phyloP scores from a whole-genome alignment of 768 basidiomycete species.

The Collybia mongolica region DNA sequence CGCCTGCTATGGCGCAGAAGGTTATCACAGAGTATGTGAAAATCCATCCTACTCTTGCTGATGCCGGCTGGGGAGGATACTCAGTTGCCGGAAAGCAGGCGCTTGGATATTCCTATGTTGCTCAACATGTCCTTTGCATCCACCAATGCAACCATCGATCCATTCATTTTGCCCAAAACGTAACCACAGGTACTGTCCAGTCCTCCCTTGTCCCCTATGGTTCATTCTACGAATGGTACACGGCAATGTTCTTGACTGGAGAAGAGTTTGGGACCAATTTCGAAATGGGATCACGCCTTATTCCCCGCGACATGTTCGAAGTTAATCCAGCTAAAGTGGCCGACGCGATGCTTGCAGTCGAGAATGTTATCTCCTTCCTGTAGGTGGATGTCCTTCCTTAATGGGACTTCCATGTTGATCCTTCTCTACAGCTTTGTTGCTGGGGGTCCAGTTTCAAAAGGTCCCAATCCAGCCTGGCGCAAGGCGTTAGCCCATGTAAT shows the following conservation, averaged over 20 bases:
- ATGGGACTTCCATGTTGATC: not conserved
- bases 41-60: constrained; percentile 31
- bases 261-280: constrained; percentile 5
- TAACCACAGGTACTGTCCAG: constrained; percentile 2
- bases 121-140: constrained; percentile 33
- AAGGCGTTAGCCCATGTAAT: constrained; percentile 32
- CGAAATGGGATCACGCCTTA: constrained; percentile 7
- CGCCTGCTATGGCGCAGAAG: constrained; percentile 21
- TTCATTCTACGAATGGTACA: constrained; percentile 3
- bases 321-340: constrained; percentile 4
- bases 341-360: constrained; percentile 11
- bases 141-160: constrained; percentile 30
- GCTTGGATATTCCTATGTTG: constrained; percentile 20
- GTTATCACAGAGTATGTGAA: constrained; percentile 34
- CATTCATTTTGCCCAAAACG: constrained; percentile 27
- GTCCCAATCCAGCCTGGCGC: constrained; percentile 49
- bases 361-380: constrained; percentile 8
- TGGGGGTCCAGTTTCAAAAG: constrained; percentile 43
- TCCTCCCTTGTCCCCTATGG: not conserved
- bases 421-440: constrained; percentile 31
- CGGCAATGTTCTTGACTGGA: not conserved
- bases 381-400: constrained; percentile 2
- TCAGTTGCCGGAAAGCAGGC: constrained; percentile 10
- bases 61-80: constrained; percentile 45
- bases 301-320: constrained; percentile 1